Conservation (phyloP, 179 eudicot genomes). For the Pouteria campechiana region DNA sequence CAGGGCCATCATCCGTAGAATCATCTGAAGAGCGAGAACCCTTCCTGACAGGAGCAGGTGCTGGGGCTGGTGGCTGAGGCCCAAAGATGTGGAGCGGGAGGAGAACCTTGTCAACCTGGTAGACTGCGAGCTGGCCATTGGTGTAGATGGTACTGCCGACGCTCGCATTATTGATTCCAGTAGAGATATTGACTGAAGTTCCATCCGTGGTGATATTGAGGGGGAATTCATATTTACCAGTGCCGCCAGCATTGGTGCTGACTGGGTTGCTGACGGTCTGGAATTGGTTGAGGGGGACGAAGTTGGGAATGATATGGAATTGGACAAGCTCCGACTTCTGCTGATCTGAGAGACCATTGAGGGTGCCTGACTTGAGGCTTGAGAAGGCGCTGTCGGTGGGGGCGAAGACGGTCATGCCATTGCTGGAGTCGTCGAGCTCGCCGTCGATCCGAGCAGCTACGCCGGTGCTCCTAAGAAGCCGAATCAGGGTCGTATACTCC, state of each 20-base stretch:
- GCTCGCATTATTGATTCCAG: slow-evolving; percentile 67
- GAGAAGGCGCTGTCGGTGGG: slow-evolving; percentile 84
- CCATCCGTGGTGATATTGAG: slow-evolving; percentile 74
- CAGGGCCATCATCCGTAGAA: slow-evolving; percentile 15
- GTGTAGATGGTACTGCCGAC: slow-evolving; percentile 46
- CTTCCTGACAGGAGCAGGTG: slow-evolving; percentile 47
- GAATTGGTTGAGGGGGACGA: slow-evolving; percentile 43
- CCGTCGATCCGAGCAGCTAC: slow-evolving; percentile 47
- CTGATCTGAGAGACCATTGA: slow-evolving; percentile 66
- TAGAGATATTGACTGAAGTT: slow-evolving; percentile 66
- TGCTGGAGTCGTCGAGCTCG: slow-evolving; percentile 72
- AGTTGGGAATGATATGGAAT: slow-evolving; percentile 59
- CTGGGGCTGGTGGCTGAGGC: slow-evolving; percentile 48
- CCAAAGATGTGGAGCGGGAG: slow-evolving; percentile 62
- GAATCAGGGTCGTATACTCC: slow-evolving; percentile 55
- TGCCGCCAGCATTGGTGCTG: slow-evolving; percentile 79
- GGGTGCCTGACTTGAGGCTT: slow-evolving; percentile 47
- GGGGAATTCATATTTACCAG: slow-evolving; percentile 38
- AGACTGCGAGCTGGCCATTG: slow-evolving; percentile 67
- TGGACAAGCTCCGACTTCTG: slow-evolving; percentile 57
- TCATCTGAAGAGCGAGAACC: slow-evolving; percentile 18
- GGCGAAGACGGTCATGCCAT: slow-evolving; percentile 69
- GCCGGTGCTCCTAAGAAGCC: slow-evolving; percentile 52
- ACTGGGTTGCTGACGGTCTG: slow-evolving; percentile 84
- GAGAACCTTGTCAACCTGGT: slow-evolving; percentile 79